phyloP scores from a whole-genome alignment of 768 basidiomycete species.

The Fomitopsis serialis region DNA sequence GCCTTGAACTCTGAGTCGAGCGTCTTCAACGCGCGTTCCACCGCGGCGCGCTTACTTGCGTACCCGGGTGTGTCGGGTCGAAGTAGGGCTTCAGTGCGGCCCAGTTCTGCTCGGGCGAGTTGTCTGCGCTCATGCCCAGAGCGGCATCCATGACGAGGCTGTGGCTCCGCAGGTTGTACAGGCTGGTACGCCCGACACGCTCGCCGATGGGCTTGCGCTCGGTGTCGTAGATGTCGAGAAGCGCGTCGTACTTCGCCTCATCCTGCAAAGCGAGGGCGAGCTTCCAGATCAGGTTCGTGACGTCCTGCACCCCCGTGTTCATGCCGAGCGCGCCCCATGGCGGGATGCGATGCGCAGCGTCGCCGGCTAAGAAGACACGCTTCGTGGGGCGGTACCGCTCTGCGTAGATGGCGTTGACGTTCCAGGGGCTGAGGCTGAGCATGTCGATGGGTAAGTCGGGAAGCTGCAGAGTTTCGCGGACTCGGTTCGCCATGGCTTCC shows the following conservation, averaged over 20 bases:
- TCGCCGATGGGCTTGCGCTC: background rate
- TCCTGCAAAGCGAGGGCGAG: background rate
- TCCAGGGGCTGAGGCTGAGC: background rate
- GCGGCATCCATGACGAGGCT: background rate
- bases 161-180: background rate
- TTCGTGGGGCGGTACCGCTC: background rate
- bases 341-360: background rate
- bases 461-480: background rate
- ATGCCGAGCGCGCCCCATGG: background rate
- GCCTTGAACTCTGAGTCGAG: background rate
- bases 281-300: background rate
- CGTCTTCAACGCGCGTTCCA: background rate
- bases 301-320: background rate
- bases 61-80: background rate
- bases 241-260: background rate
- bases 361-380: background rate
- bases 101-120: background rate
- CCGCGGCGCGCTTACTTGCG: background rate
- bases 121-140: background rate
- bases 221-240: background rate
- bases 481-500: background rate
- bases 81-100: background rate
- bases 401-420: background rate
- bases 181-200: background rate
- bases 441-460: background rate